Evolutionary conservation across 2,329 filamentous ascomycete genomes (phyloP).

Genomic region (Verticillium longisporum): DNA sequence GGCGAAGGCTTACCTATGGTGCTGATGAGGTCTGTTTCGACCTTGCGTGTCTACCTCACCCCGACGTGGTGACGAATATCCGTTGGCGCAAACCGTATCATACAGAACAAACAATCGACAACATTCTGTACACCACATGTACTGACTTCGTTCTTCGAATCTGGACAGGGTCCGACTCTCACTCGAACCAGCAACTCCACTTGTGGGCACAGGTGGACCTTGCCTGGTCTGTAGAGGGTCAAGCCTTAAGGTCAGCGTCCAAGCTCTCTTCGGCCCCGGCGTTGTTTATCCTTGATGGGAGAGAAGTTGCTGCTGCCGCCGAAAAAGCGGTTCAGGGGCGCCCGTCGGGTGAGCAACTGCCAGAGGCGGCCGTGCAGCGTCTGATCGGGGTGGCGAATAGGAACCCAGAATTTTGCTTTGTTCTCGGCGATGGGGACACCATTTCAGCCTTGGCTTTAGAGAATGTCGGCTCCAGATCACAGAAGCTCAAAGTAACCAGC

Average conservation of each 20-base stretch:
- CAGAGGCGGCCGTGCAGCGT: conserved; percentile 64
- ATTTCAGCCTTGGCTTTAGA: conserved; percentile 94
- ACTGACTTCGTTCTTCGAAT: conserved; percentile 73
- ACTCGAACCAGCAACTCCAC: conserved; percentile 64
- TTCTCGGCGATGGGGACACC: conserved; percentile 74
- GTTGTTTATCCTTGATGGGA: conserved; percentile 76
- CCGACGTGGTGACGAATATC: conserved; percentile 68
- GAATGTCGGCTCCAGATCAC: conserved; percentile 67
- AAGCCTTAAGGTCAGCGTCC: conserved; percentile 10
- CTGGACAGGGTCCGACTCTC: conserved; percentile 72
- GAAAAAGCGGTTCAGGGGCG: conserved; percentile 63
- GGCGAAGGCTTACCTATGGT: conserved; percentile 81
- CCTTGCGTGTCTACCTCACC: conserved; percentile 83
- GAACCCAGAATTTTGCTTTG: conserved; percentile 79
- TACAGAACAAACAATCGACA: conserved; percentile 70
- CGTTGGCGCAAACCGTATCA: conserved; percentile 81
- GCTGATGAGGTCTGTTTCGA: conserved; percentile 81
- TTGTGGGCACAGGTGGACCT: conserved; percentile 80
- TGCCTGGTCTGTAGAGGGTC: conserved; percentile 56
- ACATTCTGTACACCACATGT: conserved; percentile 86
- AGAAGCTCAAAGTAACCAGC: conserved; percentile 63
- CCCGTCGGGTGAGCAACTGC: not conserved
- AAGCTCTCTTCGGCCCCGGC: conserved; percentile 28
- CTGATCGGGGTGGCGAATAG: conserved; percentile 80
- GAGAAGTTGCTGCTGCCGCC: conserved; percentile 71